Base-by-base conservation (phyloP, 140 eudicot genomes). In the Bidens hawaiensis region DNA sequence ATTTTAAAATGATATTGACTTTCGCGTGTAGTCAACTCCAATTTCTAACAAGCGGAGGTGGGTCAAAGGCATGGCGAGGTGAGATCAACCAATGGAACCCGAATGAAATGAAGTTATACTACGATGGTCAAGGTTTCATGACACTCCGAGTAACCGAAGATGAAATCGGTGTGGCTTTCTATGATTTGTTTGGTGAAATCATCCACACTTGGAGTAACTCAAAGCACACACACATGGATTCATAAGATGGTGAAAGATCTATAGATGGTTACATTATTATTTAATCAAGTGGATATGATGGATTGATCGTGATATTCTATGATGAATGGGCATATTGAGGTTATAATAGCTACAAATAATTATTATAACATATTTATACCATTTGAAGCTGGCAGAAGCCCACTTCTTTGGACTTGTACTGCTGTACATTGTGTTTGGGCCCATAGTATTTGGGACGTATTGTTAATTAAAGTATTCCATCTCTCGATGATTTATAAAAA, bases 101-200 rank as follows among this genome's bases (percentile, higher is more conserved):
- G 1, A 47, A 71, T 4, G 77, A 75, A n/a, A 56, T 79, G 81
- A 82, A 82, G 70, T 75, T 88, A 21, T 88, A 76, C 22, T 82
- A 88, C 41, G 96, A 88, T 41, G 96, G 96, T 15, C 94, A 88
- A 53, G 96, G 96, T 49, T 88, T 81, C 52, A 84, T 88, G 94
- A 34, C 83, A 4, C 48, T 84, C 11, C 65, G 82, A 36, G 47
- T 88, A 2, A 75, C 82, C 11, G 42, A 54, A 21, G 14, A 36
- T 79, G 69, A 84, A 26, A 67, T 75, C 30, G 14, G 45, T 16
- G 65, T 82, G 41, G 60, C 49, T 15, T 88, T 79, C 72, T 84
- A 64, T 54, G 94, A 88, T 64, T 61, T 88, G 42, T 66, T 60
- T 57, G 94, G 94, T 13, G 62, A 75, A 6, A 71, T 67, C 25